Percentiles rank a stretch among this genome's conserved stretches.
These are phyloP conservation scores for Aspergillus biplanus DNA, from an alignment of 495 filamentous ascomycete species.

Conservation along the genomic window DNA sequence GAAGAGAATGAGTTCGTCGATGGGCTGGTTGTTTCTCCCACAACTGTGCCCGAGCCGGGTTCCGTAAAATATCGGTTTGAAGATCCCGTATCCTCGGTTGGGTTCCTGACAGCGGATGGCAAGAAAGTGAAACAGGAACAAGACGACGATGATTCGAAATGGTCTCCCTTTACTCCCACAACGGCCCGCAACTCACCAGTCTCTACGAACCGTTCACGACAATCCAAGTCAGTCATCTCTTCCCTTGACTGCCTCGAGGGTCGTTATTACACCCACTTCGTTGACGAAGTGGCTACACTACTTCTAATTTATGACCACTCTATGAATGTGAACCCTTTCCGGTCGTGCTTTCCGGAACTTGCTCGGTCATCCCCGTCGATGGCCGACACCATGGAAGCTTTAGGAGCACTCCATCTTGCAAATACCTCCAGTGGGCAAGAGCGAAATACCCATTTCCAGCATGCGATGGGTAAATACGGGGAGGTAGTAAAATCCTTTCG, in stretches of 20 bases:
- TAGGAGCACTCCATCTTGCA: constrained; percentile 47
- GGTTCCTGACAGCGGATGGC: background rate
- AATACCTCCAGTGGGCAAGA: constrained; percentile 41
- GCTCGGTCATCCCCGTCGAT: constrained; percentile 43
- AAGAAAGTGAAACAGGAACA: constrained; percentile 22
- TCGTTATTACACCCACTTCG: constrained; percentile 44
- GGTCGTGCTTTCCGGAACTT: constrained; percentile 41
- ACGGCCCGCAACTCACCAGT: constrained; percentile 19
- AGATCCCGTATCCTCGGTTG: constrained; percentile 22
- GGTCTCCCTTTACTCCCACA: constrained; percentile 29
- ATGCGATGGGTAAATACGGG: constrained; percentile 48
- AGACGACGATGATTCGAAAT: constrained; percentile 23
- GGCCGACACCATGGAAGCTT: constrained; percentile 47
- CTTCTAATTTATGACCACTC: constrained; percentile 45
- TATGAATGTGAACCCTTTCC: constrained; percentile 43
- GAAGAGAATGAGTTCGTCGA: constrained; percentile 14
- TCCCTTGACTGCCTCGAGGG: constrained; percentile 35
- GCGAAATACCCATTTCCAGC: constrained; percentile 42
- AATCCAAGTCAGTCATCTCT: constrained; percentile 29
- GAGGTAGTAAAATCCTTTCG: constrained; percentile 44
- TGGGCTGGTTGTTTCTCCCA: constrained; percentile 20
- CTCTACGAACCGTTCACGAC: constrained; percentile 31
- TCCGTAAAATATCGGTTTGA: constrained; percentile 34
- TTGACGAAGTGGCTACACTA: constrained; percentile 42
- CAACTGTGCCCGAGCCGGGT: constrained; percentile 12